Percentiles rank a stretch among this genome's conserved stretches.
These are phyloP conservation scores for Lenzites betulinus DNA, from an alignment of 768 basidiomycete species.

Conservation along the genomic window DNA sequence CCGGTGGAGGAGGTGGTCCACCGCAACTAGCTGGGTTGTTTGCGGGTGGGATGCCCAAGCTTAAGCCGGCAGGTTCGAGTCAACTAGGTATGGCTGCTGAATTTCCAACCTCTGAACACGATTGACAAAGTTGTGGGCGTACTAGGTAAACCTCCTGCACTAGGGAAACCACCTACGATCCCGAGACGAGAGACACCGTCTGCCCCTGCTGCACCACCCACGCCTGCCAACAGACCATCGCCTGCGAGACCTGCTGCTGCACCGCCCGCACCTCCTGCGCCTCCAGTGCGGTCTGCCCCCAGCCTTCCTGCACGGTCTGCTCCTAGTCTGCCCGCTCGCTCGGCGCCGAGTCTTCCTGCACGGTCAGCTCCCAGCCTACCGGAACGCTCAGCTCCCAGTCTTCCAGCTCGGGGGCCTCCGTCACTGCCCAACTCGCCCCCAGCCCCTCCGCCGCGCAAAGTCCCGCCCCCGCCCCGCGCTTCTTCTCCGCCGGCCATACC, in stretches of 20 bases:
- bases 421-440: constrained; percentile 36
- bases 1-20: constrained; percentile 49
- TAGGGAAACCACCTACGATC: constrained; percentile 68
- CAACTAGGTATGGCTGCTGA: constrained; percentile 47
- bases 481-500: constrained; percentile 38
- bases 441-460: constrained; percentile 39
- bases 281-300: constrained; percentile 38
- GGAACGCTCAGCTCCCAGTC: constrained; percentile 39
- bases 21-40: constrained; percentile 86
- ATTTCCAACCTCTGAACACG: background rate
- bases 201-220: constrained; percentile 34
- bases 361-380: constrained; percentile 20
- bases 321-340: constrained; percentile 5
- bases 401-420: constrained; percentile 41
- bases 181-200: constrained; percentile 51
- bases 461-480: constrained; percentile 34
- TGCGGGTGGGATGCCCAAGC: constrained; percentile 88
- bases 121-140: constrained; percentile 5
- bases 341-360: constrained; percentile 8
- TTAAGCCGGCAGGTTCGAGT: constrained; percentile 71
- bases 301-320: constrained; percentile 10
- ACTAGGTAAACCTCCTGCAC: constrained; percentile 59
- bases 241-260: constrained; percentile 28
- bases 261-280: constrained; percentile 33
- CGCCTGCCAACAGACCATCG: constrained; percentile 37